Evolutionary conservation across 140 eudicot genomes (phyloP), one percentile per base, ranked within the genome.

Genomic region (Cichorium intybus): DNA sequence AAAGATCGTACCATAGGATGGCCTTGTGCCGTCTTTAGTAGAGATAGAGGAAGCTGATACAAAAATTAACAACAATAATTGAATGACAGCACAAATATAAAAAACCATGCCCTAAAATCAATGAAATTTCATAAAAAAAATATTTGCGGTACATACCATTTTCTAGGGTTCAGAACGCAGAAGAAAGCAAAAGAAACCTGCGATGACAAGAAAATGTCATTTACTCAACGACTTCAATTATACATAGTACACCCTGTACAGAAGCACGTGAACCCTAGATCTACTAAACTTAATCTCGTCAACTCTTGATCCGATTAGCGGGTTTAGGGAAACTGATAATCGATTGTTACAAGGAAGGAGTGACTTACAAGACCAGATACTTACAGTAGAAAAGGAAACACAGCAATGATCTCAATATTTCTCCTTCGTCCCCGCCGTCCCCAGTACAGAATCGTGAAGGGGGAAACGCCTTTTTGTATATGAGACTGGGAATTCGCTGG

Each of bases 11-110:
- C 95, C 95, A 87, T 87, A 48, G 95, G 95, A 68, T 84, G 95
- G 5, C 92, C 95, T 64, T 87, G 88, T 3, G 95, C 86, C 4
- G 92, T 81, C 86, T 84, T 87, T 27, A 87, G 80, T 20, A 87
- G 60, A 48, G 95, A 84, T 56, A 84, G 79, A 58, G 95, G 88
- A 74, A 87, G 95, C 91, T 87, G 80, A 72, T 48, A 70, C 54
- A 70, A 60, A 33, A 73, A 65, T 14, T 21, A 39, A 70, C 49
- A 23, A 43, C 69, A 74, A 14, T 0, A 24, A 18, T 41, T 2
- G n/a, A 62, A 59, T 0, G 28, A 10, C 24, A 47, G 18, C 7
- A 52, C 20, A 37, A 22, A 47, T 24, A 17, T 29, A 26, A 4
- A 56, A 24, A 27, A 10, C 3, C 34, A 26, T 16, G 29, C 7